These are phyloP conservation scores for Senna tora DNA, from an alignment of 306 rosid genomes.

Conservation along the genomic window DNA sequence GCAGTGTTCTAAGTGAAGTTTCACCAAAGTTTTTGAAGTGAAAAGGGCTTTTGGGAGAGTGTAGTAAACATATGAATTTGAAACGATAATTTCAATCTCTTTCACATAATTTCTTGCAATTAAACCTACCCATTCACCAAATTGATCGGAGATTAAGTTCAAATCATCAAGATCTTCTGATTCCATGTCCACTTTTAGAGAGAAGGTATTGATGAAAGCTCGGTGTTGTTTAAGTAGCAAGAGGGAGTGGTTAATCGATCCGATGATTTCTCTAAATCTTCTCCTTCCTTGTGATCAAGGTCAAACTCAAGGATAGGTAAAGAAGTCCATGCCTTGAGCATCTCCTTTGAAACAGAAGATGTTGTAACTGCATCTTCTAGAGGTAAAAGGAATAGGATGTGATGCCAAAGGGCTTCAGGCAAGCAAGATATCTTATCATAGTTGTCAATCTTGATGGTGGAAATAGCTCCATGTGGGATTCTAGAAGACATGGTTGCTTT, in stretches of 20 bases:
- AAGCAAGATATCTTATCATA: not conserved
- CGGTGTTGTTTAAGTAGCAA: not conserved
- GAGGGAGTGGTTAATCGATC: not conserved
- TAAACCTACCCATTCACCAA: not conserved
- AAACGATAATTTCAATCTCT: not conserved
- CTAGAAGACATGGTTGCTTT: no score
- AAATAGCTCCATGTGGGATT: no score
- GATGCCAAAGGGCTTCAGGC: not conserved
- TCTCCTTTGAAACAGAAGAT: not conserved
- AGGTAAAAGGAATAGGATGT: slow-evolving; percentile 15
- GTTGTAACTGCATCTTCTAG: not conserved
- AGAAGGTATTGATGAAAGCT: not conserved
- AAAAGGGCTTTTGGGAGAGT: not conserved
- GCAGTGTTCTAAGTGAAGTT: not conserved
- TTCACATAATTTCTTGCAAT: not conserved
- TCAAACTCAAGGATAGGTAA: not conserved
- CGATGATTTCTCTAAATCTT: not conserved
- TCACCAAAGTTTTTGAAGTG: not conserved
- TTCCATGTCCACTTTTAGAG: not conserved
- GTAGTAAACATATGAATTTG: not conserved
- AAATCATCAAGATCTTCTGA: not conserved
- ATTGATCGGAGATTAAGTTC: not conserved
- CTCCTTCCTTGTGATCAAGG: not conserved
- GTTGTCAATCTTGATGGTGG: not conserved
- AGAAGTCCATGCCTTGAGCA: slow-evolving; percentile 16